These are phyloP conservation scores for Kregervanrija pseudodelftensis DNA, from an alignment of 805 yeast species.

Conservation along the genomic window DNA sequence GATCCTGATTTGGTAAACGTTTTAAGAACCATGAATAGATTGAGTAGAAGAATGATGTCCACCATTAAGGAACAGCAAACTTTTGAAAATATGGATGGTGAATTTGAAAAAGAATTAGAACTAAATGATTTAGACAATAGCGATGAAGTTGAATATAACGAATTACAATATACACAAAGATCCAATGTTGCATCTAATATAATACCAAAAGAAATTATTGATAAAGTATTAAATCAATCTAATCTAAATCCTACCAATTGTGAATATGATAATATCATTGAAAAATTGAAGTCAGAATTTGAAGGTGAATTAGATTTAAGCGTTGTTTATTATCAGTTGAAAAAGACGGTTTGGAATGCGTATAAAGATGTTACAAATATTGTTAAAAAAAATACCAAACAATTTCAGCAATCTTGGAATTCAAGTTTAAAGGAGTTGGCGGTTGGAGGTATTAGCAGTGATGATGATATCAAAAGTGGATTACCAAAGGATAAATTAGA, in stretches of 20 bases:
- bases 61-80: constrained; percentile 39
- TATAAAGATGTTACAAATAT: constrained; percentile 38
- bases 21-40: constrained; percentile 80
- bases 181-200: constrained; percentile 21
- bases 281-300: constrained; percentile 16
- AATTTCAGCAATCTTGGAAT: constrained; percentile 42
- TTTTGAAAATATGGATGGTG: constrained; percentile 27
- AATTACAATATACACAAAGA: constrained; percentile 30
- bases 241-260: constrained; percentile 21
- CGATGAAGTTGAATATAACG: constrained; percentile 44
- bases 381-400: constrained; percentile 48
- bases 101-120: constrained; percentile 38
- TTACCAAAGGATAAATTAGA: constrained; percentile 28
- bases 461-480: constrained; percentile 27
- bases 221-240: constrained; percentile 17
- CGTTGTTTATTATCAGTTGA: constrained; percentile 18
- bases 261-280: constrained; percentile 21
- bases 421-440: constrained; percentile 10
- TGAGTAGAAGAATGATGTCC: constrained; percentile 74
- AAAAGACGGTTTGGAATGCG: constrained; percentile 34
- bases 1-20: constrained; percentile 67
- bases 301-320: constrained; percentile 20
- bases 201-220: constrained; percentile 18
- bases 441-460: constrained; percentile 5
- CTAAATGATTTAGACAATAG: constrained; percentile 45